These are phyloP conservation scores for Rhizoclosmatium sp. DNA, from an alignment of 192 early-diverging fungal genomes.

Conservation along the genomic window DNA sequence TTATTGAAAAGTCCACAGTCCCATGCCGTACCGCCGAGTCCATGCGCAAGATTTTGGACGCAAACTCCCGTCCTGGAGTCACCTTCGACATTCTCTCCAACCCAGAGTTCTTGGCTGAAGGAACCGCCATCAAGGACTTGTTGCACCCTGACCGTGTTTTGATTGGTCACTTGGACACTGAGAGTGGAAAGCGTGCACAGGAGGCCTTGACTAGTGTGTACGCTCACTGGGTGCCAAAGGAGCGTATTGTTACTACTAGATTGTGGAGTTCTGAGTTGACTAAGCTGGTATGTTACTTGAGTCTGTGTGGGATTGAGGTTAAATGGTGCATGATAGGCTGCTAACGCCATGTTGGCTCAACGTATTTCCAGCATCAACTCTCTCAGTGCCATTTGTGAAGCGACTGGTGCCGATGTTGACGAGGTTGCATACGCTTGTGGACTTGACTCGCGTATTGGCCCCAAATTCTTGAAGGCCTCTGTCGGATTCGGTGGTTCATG, in stretches of 20 bases:
- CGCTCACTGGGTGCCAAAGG: constrained; percentile 82
- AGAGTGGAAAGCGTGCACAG: constrained; percentile 79
- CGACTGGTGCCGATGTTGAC: constrained; percentile 87
- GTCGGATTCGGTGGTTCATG: constrained; percentile 96
- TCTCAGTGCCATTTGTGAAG: constrained; percentile 90
- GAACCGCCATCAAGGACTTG: constrained; percentile 86
- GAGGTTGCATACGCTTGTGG: constrained; percentile 92
- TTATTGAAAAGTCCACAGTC: constrained; percentile 95
- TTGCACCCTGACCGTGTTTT: constrained; percentile 88
- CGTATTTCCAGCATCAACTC: constrained; percentile 93
- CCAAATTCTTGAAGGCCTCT: constrained; percentile 88
- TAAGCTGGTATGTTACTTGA: constrained; percentile 71
- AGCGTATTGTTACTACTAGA: constrained; percentile 88
- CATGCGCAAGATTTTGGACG: constrained; percentile 84
- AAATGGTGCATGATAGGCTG: constrained; percentile 60
- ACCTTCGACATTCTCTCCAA: constrained; percentile 90
- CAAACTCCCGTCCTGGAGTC: constrained; percentile 72
- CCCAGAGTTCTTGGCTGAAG: constrained; percentile 96
- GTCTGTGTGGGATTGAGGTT: neutral
- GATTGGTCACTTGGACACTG: constrained; percentile 81
- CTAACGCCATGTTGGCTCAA: constrained; percentile 94
- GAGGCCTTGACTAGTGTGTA: constrained; percentile 79
- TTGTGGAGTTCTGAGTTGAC: constrained; percentile 95
- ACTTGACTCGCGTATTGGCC: constrained; percentile 83
- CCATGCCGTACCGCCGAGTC: constrained; percentile 89